Evolutionary conservation across 2,329 filamentous ascomycete genomes (phyloP), one percentile per base, ranked within the genome.

Genomic region (Pyrenochaeta sp.): DNA sequence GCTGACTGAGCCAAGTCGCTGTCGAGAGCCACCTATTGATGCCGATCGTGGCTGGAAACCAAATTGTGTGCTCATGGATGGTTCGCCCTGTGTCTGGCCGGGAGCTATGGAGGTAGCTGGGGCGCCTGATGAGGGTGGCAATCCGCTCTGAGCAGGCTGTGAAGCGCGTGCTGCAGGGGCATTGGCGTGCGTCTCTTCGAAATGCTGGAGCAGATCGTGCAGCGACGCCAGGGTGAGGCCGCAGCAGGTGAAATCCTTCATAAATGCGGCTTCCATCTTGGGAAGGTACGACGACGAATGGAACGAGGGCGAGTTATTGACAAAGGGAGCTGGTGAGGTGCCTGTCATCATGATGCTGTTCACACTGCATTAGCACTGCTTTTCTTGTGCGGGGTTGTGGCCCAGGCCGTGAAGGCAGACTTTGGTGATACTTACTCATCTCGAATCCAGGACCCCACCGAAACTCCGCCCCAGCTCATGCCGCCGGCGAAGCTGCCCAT

Each of bases 381-480:
- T 49, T 54, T 54, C 34, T 42, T 44, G 48, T 36, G 52, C 30
- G 39, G 40, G 22, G 27, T 36, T 10, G 1, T 30, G 42, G 42
- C 24, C 30, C 7, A 28, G 49, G 39, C 15, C 27, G n/a, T 27
- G 39, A 49, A 49, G 39, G 22, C 28, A 46, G 42, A n/a, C 46
- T 34, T 34, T 40, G 54, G 49, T 52, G 53, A 51, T 54, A 90
- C 94, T 88, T 88, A 99, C 95, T 99, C 95, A 81, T 99, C 94
- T 78, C 92, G 87, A 78, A 99, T 95, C 84, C 96, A 98, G 74
- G 94, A 98, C 62, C 94, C 94, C 65, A 98, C 92, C 8, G 94
- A 98, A 59, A 97, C 88, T 65, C 93, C 94, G 74, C 94, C 94
- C 93, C 94, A 99, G 79, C 93, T 97, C 89, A 97, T 93, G 70